Evolutionary conservation across 1,284 basidiomycete species (phyloP).

Genomic region (Ganoderma sp.): DNA sequence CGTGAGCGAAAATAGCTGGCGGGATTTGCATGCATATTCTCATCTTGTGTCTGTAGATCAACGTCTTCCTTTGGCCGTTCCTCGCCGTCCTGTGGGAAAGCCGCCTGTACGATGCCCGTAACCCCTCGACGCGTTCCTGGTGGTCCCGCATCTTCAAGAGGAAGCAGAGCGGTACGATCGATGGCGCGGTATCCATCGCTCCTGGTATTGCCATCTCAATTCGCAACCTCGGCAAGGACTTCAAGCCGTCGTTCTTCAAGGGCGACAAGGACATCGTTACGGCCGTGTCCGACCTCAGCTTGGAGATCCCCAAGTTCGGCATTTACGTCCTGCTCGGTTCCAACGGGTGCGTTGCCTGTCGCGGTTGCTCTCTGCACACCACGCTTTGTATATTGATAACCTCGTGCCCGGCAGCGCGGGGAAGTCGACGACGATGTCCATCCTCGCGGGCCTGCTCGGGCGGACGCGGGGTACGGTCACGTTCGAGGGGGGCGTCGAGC

Average conservation of each 20-base stretch:
- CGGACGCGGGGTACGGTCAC: slow-evolving; percentile 63
- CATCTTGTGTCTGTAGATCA: too few species aligned
- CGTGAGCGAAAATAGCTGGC: too few species aligned
- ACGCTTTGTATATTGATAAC: neutral
- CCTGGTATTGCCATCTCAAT: slow-evolving; percentile 63
- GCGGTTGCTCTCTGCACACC: neutral
- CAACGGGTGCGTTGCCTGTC: slow-evolving; percentile 58
- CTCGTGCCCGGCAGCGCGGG: slow-evolving; percentile 61
- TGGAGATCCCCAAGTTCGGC: slow-evolving; percentile 70
- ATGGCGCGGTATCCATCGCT: slow-evolving; percentile 41
- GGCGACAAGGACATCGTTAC: slow-evolving; percentile 51
- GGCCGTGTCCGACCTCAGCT: slow-evolving; percentile 66
- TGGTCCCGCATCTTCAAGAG: slow-evolving; percentile 36
- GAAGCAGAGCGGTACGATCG: slow-evolving; percentile 19
- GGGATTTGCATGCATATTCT: too few species aligned
- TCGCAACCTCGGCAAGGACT: slow-evolving; percentile 63
- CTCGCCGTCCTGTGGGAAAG: slow-evolving; percentile 66
- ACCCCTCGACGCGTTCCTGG: slow-evolving; percentile 42
- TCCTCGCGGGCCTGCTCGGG: slow-evolving; percentile 67
- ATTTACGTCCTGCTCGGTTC: slow-evolving; percentile 80
- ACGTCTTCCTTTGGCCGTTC: slow-evolving; percentile 74
- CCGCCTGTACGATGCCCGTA: slow-evolving; percentile 63
- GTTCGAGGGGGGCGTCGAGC: slow-evolving; percentile 62
- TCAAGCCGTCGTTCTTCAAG: slow-evolving; percentile 50
- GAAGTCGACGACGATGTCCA: slow-evolving; percentile 77